Evolutionary conservation across 2,329 filamentous ascomycete species (phyloP), one percentile per base, ranked within the genome.

Genomic region (Hypocreales sp.): DNA sequence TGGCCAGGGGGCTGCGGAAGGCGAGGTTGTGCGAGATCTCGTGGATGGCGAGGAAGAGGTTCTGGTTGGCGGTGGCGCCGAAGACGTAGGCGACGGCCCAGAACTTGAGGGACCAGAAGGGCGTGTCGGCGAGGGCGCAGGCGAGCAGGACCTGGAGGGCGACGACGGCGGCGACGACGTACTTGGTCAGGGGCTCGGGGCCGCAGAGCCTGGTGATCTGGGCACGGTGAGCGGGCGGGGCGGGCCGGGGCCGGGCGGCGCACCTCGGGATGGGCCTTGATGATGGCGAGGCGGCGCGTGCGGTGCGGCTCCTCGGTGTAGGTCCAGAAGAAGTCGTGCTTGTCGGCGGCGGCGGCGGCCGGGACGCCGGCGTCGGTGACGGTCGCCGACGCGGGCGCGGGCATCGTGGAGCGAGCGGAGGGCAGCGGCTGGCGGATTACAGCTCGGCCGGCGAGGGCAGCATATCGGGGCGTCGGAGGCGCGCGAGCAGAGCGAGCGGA

Each of bases 11-110:
- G 15, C 73, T 86, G 39, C 72, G 73, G 64, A 95, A 95, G 20
- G 87, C 90, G 36, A 98, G 65, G 50, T 98, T 98, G 60, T 98
- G 90, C 11, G 83, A 92, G 51, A 98, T 95, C 58, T 98, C 90
- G 60, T 98, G 90, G 47, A 98, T 98, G 32, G 90, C 84, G 22
- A 98, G 74, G 61, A 98, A 98, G 27, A 95, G 71, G 55, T 98
- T 98, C 64, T 98, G 90, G 63, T 95, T 98, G 29, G 87, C 76
- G 0, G 90, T 95, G 17, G 90, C 90, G 31, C 90, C 90, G 35
- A 98, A 66, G 29, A 93, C 59, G 56, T 98, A 98, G 37, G 82
- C 84, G 0, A 84, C 79, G 30, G 77, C 64, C 64, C 92, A 77
- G 61, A 92, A 94, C 37, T 65, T 72, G 68, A 74, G 80, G 32